phyloP scores from a whole-genome alignment of 2,329 filamentous ascomycete species.

The Lachnellula arida region DNA sequence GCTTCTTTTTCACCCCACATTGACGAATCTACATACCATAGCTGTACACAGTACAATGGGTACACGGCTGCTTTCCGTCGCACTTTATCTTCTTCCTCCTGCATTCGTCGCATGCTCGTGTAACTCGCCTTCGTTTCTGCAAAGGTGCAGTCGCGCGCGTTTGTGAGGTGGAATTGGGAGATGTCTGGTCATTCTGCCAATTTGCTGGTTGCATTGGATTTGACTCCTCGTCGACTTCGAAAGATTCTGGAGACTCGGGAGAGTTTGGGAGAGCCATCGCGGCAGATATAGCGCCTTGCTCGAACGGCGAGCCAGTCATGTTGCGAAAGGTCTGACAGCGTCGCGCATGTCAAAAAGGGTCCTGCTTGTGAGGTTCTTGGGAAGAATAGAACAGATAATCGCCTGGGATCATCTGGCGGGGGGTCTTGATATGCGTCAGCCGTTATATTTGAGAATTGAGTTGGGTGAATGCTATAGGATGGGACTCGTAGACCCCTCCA shows the following conservation, averaged over 20 bases:
- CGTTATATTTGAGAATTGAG: neutral
- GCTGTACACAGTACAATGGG: constrained; percentile 96
- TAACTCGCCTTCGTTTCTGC: constrained; percentile 74
- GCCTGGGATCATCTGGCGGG: neutral
- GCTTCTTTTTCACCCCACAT: neutral
- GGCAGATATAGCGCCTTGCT: constrained; percentile 5
- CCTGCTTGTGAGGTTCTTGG: neutral
- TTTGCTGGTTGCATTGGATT: constrained; percentile 13
- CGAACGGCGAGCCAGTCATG: constrained; percentile 17
- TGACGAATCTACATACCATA: constrained; percentile 63
- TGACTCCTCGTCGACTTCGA: constrained; percentile 26
- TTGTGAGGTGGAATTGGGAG: constrained; percentile 17
- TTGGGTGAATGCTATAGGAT: neutral
- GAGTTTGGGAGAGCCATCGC: constrained; percentile 15
- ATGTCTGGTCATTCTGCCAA: constrained; percentile 22
- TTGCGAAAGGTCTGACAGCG: neutral
- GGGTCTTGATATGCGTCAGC: neutral
- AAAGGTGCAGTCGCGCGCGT: constrained; percentile 42
- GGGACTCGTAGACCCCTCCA: neutral
- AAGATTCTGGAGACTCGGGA: constrained; percentile 26
- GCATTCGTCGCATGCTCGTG: constrained; percentile 77
- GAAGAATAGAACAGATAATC: neutral
- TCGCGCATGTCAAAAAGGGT: neutral
- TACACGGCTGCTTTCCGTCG: constrained; percentile 82
- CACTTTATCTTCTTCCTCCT: constrained; percentile 85